These are phyloP conservation scores for Cryptococcus sp. DNA, from an alignment of 1,284 basidiomycete genomes.

Conservation along the genomic window DNA sequence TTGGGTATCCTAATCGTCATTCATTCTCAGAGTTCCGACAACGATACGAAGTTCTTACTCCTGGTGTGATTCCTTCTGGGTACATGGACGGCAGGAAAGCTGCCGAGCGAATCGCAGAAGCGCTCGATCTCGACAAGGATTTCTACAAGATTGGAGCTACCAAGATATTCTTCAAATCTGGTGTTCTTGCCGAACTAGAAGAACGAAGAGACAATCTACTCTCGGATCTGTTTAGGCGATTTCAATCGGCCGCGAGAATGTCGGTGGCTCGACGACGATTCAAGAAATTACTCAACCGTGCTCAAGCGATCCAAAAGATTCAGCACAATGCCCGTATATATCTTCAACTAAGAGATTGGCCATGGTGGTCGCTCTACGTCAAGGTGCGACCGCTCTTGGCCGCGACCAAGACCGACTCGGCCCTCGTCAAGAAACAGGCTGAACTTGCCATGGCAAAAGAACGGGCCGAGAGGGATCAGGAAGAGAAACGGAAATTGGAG, in stretches of 20 bases:
- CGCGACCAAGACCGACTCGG: constrained; percentile 89
- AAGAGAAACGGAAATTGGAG: constrained; percentile 72
- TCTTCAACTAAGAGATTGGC: constrained; percentile 85
- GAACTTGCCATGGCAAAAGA: constrained; percentile 72
- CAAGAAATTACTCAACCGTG: constrained; percentile 91
- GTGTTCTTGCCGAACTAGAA: constrained; percentile 95
- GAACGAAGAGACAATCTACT: constrained; percentile 83
- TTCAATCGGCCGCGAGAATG: constrained; percentile 82
- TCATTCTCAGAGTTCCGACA: constrained; percentile 97
- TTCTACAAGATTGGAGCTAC: constrained; percentile 91
- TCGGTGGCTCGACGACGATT: constrained; percentile 84
- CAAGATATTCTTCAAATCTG: constrained; percentile 99
- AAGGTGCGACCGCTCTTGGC: constrained; percentile 90
- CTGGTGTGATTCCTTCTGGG: constrained; percentile 83
- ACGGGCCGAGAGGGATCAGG: constrained; percentile 75
- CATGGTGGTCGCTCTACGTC: constrained; percentile 98
- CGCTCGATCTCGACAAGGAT: constrained; percentile 78
- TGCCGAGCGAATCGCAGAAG: constrained; percentile 85
- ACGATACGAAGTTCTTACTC: constrained; percentile 93
- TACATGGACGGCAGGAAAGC: constrained; percentile 98
- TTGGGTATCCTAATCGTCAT: constrained; percentile 94
- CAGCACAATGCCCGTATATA: constrained; percentile 93
- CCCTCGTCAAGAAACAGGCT: constrained; percentile 79
- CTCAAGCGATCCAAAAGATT: constrained; percentile 84
- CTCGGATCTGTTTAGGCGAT: constrained; percentile 80